Conservation (phyloP, 805 yeast species). For the Saccharomyces cerevisiae region DNA sequence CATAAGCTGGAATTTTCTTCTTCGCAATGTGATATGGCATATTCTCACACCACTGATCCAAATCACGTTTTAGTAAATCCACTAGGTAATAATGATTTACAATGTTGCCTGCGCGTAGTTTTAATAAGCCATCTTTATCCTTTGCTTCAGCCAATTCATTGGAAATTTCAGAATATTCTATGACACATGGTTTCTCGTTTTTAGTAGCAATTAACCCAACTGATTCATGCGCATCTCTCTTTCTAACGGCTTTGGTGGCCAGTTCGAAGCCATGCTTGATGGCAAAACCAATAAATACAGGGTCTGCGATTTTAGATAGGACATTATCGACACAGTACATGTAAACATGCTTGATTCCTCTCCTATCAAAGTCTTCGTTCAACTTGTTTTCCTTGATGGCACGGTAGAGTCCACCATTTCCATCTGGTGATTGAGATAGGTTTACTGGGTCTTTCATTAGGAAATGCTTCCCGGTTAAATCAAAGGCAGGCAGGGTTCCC, state of each 20-base stretch:
- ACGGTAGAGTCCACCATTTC: slow-evolving; percentile 92
- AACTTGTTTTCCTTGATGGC: slow-evolving; percentile 63
- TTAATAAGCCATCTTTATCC: slow-evolving; percentile 55
- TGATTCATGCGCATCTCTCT: slow-evolving; percentile 75
- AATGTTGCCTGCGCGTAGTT: slow-evolving; percentile 88
- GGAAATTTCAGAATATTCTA: slow-evolving; percentile 89
- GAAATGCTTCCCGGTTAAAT: slow-evolving; percentile 58
- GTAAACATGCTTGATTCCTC: slow-evolving; percentile 81
- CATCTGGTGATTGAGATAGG: slow-evolving; percentile 88
- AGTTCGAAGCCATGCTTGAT: slow-evolving; percentile 56
- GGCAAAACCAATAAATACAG: slow-evolving; percentile 75
- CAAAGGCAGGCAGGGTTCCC: slow-evolving; percentile 89
- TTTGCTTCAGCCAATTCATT: slow-evolving; percentile 58
- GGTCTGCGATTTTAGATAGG: slow-evolving; percentile 88
- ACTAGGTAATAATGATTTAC: slow-evolving; percentile 94
- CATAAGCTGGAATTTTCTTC: slow-evolving; percentile 70
- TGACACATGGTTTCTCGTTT: slow-evolving; percentile 67
- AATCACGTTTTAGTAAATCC: slow-evolving; percentile 49
- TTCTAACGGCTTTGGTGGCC: slow-evolving; percentile 92
- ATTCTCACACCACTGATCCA: slow-evolving; percentile 61
- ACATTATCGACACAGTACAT: slow-evolving; percentile 97
- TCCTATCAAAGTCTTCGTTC: slow-evolving; percentile 54
- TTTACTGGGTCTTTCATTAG: slow-evolving; percentile 47
- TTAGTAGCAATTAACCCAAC: slow-evolving; percentile 87
- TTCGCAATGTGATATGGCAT: slow-evolving; percentile 93